phyloP scores from a whole-genome alignment of 1,139 yeast species.

The Kodamaea fungicola region DNA sequence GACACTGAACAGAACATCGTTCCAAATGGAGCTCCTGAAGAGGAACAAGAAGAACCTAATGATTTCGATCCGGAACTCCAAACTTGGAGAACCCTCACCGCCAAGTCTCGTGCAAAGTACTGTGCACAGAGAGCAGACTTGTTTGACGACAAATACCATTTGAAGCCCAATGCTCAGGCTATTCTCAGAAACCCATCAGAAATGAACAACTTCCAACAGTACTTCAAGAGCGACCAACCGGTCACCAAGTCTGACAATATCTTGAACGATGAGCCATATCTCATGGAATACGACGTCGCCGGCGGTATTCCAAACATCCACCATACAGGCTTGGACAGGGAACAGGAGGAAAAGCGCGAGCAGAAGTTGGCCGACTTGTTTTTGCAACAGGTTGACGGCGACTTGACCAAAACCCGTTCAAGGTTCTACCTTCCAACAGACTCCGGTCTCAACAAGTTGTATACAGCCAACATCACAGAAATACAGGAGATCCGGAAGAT shows the following conservation, averaged over 20 bases:
- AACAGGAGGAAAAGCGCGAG: slow-evolving; percentile 50
- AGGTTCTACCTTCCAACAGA: slow-evolving; percentile 34
- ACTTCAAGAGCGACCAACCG: slow-evolving; percentile 41
- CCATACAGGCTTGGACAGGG: slow-evolving; percentile 49
- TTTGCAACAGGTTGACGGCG: slow-evolving; percentile 29
- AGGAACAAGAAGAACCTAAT: slow-evolving; percentile 35
- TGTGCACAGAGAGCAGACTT: slow-evolving; percentile 67
- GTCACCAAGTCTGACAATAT: slow-evolving; percentile 42
- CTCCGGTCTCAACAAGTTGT: slow-evolving; percentile 58
- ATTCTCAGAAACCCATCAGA: slow-evolving; percentile 56
- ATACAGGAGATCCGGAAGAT: slow-evolving; percentile 86
- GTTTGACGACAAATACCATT: slow-evolving; percentile 52
- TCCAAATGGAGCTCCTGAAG: slow-evolving; percentile 18
- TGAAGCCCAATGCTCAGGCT: slow-evolving; percentile 70
- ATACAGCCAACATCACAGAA: slow-evolving; percentile 64
- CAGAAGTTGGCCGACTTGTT: slow-evolving; percentile 40
- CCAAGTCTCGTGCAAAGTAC: slow-evolving; percentile 73
- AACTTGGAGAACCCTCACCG: slow-evolving; percentile 79
- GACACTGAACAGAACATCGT: slow-evolving; percentile 3
- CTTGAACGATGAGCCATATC: slow-evolving; percentile 61
- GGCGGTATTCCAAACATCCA: slow-evolving; percentile 75
- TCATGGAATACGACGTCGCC: slow-evolving; percentile 79
- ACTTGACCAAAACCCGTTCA: slow-evolving; percentile 24
- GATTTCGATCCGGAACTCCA: slow-evolving; percentile 42
- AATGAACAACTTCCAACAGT: slow-evolving; percentile 54